A percentile compares a stretch with the other conserved stretches of the same genome.
These are phyloP conservation scores for Begonia masoniana DNA, from an alignment of 306 rosid genomes.

Conservation along the genomic window DNA sequence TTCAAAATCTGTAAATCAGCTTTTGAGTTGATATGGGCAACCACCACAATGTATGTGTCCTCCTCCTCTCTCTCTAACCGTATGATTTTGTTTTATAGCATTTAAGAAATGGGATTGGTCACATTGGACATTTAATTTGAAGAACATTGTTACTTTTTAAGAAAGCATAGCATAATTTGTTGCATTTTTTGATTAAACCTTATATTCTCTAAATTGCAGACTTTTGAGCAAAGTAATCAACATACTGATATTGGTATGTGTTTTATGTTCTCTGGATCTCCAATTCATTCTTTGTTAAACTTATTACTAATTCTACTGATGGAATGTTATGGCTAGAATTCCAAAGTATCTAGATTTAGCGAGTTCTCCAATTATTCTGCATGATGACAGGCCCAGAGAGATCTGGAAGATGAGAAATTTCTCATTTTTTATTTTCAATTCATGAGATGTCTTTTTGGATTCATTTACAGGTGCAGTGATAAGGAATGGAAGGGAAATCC, in stretches of 20 bases:
- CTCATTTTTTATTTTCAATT: neutral
- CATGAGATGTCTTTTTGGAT: neutral
- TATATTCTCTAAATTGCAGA: conserved; percentile 2
- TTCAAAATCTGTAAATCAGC: neutral
- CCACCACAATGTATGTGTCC: conserved; percentile 13
- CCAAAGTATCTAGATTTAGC: neutral
- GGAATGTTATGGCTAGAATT: neutral
- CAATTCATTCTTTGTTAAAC: neutral
- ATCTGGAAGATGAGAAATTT: neutral
- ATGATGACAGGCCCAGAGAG: no score
- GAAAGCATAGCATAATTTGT: no score
- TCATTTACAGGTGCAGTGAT: conserved; percentile 29
- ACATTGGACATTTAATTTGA: neutral
- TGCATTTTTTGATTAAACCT: neutral
- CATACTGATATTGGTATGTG: conserved; percentile 30
- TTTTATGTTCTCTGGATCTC: neutral
- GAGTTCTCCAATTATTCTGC: neutral
- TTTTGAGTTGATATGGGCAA: conserved; percentile 20
- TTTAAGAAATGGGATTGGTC: neutral
- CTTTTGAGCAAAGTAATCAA: conserved; percentile 7
- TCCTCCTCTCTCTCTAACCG: conserved; percentile 1
- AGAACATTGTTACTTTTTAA: no score
- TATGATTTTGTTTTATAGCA: neutral
- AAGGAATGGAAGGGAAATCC: conserved; percentile 64
- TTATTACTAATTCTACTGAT: neutral